Evolutionary conservation across 2,329 filamentous ascomycete species (phyloP).

Genomic region (Domatiomyces catenatus): DNA sequence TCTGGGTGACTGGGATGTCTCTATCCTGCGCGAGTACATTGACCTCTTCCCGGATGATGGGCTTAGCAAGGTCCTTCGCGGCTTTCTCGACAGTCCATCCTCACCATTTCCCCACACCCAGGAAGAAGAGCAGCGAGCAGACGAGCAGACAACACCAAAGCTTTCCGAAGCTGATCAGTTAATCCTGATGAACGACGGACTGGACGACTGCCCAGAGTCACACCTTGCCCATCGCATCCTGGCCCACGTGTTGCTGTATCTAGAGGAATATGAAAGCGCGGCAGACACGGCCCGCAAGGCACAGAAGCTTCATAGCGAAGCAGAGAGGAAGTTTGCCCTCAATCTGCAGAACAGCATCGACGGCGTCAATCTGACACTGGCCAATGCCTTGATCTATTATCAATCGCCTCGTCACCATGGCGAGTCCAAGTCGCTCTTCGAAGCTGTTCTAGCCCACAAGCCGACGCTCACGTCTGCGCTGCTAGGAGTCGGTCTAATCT

Average conservation of each 20-base stretch:
- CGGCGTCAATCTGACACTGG: slow-evolving; percentile 60
- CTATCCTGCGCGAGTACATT: slow-evolving; percentile 65
- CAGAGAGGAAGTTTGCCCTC: slow-evolving; percentile 46
- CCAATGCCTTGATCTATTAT: slow-evolving; percentile 76
- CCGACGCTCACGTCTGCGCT: slow-evolving; percentile 63
- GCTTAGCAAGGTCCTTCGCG: slow-evolving; percentile 64
- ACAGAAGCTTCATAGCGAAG: slow-evolving; percentile 8
- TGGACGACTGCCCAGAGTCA: slow-evolving; percentile 49
- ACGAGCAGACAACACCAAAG: slow-evolving; percentile 38
- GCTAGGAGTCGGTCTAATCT: slow-evolving; percentile 78
- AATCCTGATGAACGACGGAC: slow-evolving; percentile 63
- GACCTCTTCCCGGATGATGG: slow-evolving; percentile 72
- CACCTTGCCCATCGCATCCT: slow-evolving; percentile 70
- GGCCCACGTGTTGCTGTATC: slow-evolving; percentile 63
- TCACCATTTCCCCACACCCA: slow-evolving; percentile 56
- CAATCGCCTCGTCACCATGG: slow-evolving; percentile 79
- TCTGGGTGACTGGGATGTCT: slow-evolving; percentile 61
- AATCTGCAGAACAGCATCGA: slow-evolving; percentile 55
- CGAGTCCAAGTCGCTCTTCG: slow-evolving; percentile 76
- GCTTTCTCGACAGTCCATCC: slow-evolving; percentile 65
- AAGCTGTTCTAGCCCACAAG: slow-evolving; percentile 62
- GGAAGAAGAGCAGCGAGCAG: slow-evolving; percentile 29
- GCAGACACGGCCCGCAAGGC: slow-evolving; percentile 49
- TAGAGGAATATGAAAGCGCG: slow-evolving; percentile 72
- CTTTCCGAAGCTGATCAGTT: slow-evolving; percentile 64